A percentile compares a stretch with the other conserved stretches of the same genome.
Conservation (phyloP, 106 monocot genomes). For the Dendrobium huoshanense region DNA sequence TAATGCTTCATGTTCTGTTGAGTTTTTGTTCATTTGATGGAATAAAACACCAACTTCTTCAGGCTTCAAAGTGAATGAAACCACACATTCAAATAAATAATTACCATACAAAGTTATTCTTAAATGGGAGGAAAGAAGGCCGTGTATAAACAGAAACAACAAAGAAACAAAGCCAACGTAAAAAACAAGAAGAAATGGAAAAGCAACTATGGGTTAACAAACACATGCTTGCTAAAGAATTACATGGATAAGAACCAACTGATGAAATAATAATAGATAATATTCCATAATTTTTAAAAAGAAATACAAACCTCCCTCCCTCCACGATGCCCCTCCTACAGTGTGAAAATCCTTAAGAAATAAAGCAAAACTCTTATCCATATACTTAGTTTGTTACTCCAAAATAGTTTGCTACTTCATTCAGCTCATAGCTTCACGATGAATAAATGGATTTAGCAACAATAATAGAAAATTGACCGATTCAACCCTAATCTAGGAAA, state of each 20-base stretch:
- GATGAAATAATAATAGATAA: background rate
- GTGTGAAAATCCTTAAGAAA: no score
- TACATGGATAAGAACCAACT: background rate
- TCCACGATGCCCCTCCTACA: no score
- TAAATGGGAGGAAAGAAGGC: background rate
- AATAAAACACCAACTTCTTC: constrained; percentile 66
- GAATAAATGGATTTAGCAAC: no score
- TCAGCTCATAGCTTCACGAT: no score
- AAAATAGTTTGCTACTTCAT: no score
- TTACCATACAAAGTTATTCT: background rate
- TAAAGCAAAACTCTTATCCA: no score
- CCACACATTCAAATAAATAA: background rate
- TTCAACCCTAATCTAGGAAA: no score
- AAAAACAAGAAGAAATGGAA: background rate
- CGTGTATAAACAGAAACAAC: background rate
- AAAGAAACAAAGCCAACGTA: background rate
- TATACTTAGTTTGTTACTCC: no score
- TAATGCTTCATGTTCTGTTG: constrained; percentile 14
- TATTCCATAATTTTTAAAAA: background rate
- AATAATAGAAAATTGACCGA: no score
- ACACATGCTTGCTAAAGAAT: background rate
- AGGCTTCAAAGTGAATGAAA: constrained; percentile 46
- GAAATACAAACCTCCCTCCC: background rate
- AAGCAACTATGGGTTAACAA: background rate
- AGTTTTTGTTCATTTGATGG: constrained; percentile 34